Evolutionary conservation across 2,329 filamentous ascomycete species (phyloP), one percentile per base, ranked within the genome.

Genomic region (Fusarium denticulatum): DNA sequence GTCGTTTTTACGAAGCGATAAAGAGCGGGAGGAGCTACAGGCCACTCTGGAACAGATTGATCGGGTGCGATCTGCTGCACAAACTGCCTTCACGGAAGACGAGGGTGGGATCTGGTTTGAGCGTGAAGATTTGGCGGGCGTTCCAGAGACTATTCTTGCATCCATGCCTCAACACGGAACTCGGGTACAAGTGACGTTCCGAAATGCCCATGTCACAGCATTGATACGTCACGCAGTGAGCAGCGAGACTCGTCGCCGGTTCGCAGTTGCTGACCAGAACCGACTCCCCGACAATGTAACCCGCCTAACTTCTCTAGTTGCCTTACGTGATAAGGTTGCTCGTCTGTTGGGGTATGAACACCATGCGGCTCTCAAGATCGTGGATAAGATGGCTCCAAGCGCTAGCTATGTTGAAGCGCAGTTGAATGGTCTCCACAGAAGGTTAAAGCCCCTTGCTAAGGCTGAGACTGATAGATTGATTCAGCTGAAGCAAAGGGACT

Each of bases 381-480:
- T 18, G 36, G 26, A 40, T 2, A 55, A 55, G 22, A 55, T 55
- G 52, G 52, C 36, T 13, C 52, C 36, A 18, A 55, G 52, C 6
- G 36, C 24, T 55, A 11, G 9, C 5, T 40, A 55, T 7, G 36
- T 55, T 18, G 26, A 40, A 11, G 24, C 36, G 4, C 36, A 55
- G 15, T 7, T 55, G 11, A 4, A 10, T 14, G 20, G 14, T 10
- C 52, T 55, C 1, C 36, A 55, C 10, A 40, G 1, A 11, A 55
- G 14, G 15, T 5, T 55, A 1, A 55, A 30, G 36, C 50, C 50
- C 0, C 4, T 55, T 28, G 50, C 50, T 3, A 5, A 18, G 0
- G 6, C 24, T 30, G 50, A 55, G 26, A 40, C 24, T 11, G 7
- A 6, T 3, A 39, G 15, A 3, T 14, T 55, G 7, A 13, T 55